phyloP scores from a whole-genome alignment of 176 grass and related monocot genomes.

The Phyllostachys edulis region DNA sequence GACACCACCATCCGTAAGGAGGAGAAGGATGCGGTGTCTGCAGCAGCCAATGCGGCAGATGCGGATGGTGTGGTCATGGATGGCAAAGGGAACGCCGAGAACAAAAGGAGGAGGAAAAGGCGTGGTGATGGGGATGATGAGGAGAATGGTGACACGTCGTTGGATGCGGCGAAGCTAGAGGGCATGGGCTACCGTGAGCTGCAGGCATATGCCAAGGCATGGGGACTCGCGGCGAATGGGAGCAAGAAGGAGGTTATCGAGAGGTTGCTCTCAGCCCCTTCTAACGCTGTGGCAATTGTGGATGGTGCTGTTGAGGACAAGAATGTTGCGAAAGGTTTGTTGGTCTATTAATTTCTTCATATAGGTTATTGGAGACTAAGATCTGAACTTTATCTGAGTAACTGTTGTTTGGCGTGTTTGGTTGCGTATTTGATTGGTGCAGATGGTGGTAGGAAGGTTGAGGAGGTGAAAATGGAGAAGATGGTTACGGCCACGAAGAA shows the following conservation, averaged over 20 bases:
- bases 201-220: conserved; percentile 52
- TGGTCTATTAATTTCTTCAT: conserved; percentile 11
- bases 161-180: conserved; percentile 45
- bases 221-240: conserved; percentile 49
- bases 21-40: conserved; percentile 20
- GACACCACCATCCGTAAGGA: conserved; percentile 54
- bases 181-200: conserved; percentile 63
- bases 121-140: not conserved
- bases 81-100: not conserved
- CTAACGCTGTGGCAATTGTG: not conserved
- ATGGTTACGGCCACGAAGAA: conserved; percentile 81
- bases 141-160: not conserved
- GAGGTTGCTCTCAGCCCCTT: conserved; percentile 44
- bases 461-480: conserved; percentile 69
- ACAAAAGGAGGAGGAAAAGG: conserved; percentile 35
- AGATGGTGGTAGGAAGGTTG: conserved; percentile 44
- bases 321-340: conserved; percentile 25
- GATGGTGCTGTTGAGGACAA: conserved; percentile 40
- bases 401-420: not conserved
- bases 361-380: not conserved
- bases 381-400: conserved; percentile 15
- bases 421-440: not conserved
- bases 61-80: not conserved
- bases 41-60: not conserved
- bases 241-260: conserved; percentile 56